Evolutionary conservation across 106 monocot genomes (phyloP).

Genomic region (Hemerocallis citrina): DNA sequence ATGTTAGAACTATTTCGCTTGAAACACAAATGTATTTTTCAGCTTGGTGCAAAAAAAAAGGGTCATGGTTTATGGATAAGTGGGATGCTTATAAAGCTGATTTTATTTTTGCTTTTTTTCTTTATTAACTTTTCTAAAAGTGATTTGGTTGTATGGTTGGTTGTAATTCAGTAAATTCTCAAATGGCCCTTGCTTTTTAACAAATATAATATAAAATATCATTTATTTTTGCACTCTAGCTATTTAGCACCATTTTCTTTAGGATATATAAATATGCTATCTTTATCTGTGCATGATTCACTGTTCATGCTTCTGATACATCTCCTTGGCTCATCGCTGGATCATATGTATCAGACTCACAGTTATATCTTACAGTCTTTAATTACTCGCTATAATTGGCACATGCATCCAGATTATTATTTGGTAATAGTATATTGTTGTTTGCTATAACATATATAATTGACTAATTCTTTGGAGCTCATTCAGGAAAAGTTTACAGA

Average conservation of each 20-base stretch:
- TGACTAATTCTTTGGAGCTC: neutral
- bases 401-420: neutral
- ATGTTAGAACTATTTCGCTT: neutral
- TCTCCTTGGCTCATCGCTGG: too few species aligned
- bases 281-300: neutral
- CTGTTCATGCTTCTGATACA: neutral
- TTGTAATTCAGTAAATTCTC: too few species aligned
- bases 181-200: neutral
- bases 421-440: neutral
- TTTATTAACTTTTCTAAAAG: too few species aligned
- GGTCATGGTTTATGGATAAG: too few species aligned
- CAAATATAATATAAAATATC: neutral
- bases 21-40: neutral
- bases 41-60: neutral
- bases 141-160: too few species aligned
- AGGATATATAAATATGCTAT: neutral
- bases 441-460: neutral
- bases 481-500: constrained; percentile 37
- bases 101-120: too few species aligned
- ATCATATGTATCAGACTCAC: too few species aligned
- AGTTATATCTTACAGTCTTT: neutral
- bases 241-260: neutral
- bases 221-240: neutral
- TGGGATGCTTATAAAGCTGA: neutral
- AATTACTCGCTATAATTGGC: neutral